Conservation (phyloP, 2,329 filamentous ascomycete genomes). For the Fusarium sp. region DNA sequence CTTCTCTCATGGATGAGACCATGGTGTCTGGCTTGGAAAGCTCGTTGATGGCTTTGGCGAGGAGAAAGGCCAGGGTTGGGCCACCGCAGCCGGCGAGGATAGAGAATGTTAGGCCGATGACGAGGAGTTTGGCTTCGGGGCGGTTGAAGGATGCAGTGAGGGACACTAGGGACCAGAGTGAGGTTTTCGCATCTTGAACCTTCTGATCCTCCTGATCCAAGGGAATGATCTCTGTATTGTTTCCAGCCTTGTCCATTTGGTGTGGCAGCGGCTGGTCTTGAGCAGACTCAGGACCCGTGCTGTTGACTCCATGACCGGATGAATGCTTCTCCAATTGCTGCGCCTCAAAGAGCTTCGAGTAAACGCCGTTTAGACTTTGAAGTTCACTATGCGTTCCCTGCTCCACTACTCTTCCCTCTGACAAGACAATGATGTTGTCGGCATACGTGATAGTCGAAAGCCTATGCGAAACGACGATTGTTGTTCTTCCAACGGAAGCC, state of each 20-base stretch:
- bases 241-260: not conserved
- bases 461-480: constrained; percentile 67
- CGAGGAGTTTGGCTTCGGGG: not conserved
- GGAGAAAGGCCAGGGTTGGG: not conserved
- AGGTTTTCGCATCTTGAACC: not conserved
- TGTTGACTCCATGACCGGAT: not conserved
- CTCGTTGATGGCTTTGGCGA: not conserved
- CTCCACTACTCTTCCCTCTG: constrained; percentile 67
- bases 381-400: constrained; percentile 66
- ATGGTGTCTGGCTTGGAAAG: not conserved
- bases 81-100: not conserved
- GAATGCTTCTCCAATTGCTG: constrained; percentile 42
- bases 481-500: constrained; percentile 67
- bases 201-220: not conserved
- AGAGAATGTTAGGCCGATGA: not conserved
- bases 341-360: constrained; percentile 58
- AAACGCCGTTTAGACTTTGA: constrained; percentile 58
- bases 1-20: not conserved
- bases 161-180: not conserved
- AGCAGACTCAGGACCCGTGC: not conserved
- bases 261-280: not conserved
- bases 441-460: constrained; percentile 55
- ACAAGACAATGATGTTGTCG: constrained; percentile 67
- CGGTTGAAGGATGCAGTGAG: not conserved
- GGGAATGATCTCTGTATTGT: not conserved